Conservation (phyloP, 2,329 filamentous ascomycete genomes). For the Alternaria alternata region DNA sequence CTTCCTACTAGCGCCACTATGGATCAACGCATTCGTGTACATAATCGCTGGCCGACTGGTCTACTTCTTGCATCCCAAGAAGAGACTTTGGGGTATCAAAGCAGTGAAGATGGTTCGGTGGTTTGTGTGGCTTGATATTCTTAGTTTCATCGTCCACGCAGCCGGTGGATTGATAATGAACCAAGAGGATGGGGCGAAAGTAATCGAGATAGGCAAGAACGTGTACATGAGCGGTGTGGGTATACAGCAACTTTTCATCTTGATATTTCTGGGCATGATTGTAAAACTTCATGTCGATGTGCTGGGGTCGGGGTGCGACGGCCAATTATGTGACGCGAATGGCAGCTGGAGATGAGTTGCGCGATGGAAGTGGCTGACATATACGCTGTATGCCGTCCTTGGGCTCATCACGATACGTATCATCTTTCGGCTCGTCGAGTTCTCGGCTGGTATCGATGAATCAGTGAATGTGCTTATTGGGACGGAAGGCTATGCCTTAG, state of each 20-base stretch:
- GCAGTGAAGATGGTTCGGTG: constrained; percentile 40
- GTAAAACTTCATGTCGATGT: background rate
- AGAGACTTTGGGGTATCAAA: constrained; percentile 48
- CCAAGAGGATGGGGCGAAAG: background rate
- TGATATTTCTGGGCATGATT: background rate
- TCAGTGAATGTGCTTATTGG: constrained; percentile 14
- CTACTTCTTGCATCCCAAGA: constrained; percentile 48
- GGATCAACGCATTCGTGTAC: constrained; percentile 59
- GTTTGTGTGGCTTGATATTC: background rate
- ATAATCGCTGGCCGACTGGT: constrained; percentile 52
- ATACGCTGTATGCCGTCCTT: constrained; percentile 53
- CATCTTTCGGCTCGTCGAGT: constrained; percentile 68
- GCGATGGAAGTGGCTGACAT: constrained; percentile 41
- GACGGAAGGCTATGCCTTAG: constrained; percentile 55
- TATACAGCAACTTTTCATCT: background rate
- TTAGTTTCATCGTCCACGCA: background rate
- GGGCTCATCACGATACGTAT: constrained; percentile 61
- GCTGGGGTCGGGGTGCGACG: background rate
- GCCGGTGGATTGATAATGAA: background rate
- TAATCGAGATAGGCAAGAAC: background rate
- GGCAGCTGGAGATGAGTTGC: background rate
- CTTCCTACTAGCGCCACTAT: constrained; percentile 24
- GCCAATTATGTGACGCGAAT: fast-evolving
- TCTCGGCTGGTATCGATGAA: constrained; percentile 55
- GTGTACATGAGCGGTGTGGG: background rate